Evolutionary conservation across 371 early-diverging fungal genomes (phyloP).

Genomic region (Paraphysoderma sedebokerense): DNA sequence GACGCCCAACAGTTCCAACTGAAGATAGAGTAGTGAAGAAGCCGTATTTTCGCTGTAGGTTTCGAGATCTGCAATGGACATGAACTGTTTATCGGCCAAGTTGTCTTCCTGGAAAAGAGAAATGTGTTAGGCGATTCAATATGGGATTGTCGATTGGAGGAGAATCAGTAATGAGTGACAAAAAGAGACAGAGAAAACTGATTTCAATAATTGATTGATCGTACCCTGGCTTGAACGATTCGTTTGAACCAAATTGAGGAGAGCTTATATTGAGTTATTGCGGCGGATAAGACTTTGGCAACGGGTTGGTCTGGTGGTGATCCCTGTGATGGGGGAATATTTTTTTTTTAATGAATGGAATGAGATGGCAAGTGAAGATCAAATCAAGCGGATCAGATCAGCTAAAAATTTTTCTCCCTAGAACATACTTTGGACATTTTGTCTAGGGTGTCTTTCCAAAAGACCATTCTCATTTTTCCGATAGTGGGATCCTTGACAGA

Average conservation of each 20-base stretch:
- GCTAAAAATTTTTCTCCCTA: too few species aligned
- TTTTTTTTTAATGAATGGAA: too few species aligned
- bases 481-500: constrained; percentile 43
- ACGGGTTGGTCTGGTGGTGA: constrained; percentile 55
- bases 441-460: constrained; percentile 63
- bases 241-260: constrained; percentile 49
- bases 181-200: neutral
- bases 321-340: constrained; percentile 19
- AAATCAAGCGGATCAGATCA: too few species aligned
- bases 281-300: constrained; percentile 17
- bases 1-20: constrained; percentile 69
- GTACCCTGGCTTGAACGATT: constrained; percentile 52
- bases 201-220: neutral
- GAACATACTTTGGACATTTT: constrained; percentile 36
- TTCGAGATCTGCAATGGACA: constrained; percentile 61
- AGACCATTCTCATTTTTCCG: constrained; percentile 64
- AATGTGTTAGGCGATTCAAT: neutral
- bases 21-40: constrained; percentile 64
- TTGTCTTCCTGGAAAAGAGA: constrained; percentile 34
- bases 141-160: neutral
- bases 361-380: too few species aligned
- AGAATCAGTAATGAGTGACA: neutral
- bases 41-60: constrained; percentile 72
- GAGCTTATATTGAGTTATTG: constrained; percentile 5
- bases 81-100: constrained; percentile 44